Evolutionary conservation across 2,329 filamentous ascomycete genomes (phyloP), one percentile per base, ranked within the genome.

Genomic region (Neonectria magnoliae): DNA sequence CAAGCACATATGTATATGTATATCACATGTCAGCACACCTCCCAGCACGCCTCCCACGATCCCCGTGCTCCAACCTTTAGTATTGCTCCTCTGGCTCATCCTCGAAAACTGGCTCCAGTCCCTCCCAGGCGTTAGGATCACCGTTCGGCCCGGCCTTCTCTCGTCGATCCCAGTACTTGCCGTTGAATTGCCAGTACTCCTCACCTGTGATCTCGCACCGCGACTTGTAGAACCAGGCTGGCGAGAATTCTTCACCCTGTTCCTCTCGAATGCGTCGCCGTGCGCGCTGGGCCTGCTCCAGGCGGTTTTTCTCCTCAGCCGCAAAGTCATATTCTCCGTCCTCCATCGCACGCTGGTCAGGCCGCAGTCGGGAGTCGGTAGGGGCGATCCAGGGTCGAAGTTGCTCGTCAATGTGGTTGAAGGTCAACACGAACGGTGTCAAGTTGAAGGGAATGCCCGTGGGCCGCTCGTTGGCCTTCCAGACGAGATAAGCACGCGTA

Each of bases 331-430:
- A 99, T 79, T 94, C 89, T n/a, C 95, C 96, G 66, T 98, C 94
- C 78, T 99, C 96, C 96, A 99, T 99, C 2, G 96, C 96, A 11
- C 96, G 87, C 82, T 99, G 96, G 79, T 99, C 96, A 0, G 96
- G 95, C 31, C 96, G 87, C 33, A 97, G 84, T n/a, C 96, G 87
- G 1, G 95, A 97, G 78, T 99, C 96, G 0, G 96, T 99, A 1
- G 96, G 96, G 41, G 96, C 92, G 16, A 99, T 82, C 81, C 91
- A 89, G 5, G 91, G 88, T 56, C 82, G 83, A 18, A 99, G 85
- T n/a, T 87, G 84, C n/a, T 97, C 93, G 58, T 95, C 91, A 54
- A 98, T 85, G 70, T 94, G 93, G 80, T 99, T 99, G 69, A 99
- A 91, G 0, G 94, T 97, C 63, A 99, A 86, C 14, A 94, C 96